Evolutionary conservation across 768 basidiomycete genomes (phyloP), one percentile per base, ranked within the genome.

Genomic region (Pisolithus marmoratus): DNA sequence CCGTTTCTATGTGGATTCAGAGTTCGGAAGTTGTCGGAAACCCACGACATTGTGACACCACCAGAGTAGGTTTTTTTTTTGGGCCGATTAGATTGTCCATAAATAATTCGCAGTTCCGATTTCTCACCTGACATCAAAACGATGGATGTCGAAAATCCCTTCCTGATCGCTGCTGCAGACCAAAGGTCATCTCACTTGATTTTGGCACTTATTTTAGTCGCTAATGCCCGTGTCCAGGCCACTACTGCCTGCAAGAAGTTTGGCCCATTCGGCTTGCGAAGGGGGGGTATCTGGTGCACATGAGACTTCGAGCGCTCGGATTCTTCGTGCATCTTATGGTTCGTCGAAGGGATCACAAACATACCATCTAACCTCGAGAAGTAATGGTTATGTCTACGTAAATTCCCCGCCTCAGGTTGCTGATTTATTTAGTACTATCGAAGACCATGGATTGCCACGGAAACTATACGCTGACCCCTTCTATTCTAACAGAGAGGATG

Each of bases 391-490:
- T 60, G 60, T 67, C 31, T 90, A 85, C 53, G 64, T 65, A 1
- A 51, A 54, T n/a, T 50, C 62, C 9, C 81, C 86, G 0, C 88
- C 87, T 2, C 68, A 78, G 6, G 44, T 70, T 5, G 69, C 74
- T 4, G 70, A 79, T 12, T 68, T 88, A 0, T 50, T 76, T 6
- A 62, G 63, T 7, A 76, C 72, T 43, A 51, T 84, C 14, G 73
- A 76, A 29, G 60, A 64, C 0, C 68, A 79, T 56, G 75, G 74
- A 20, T 64, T 89, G 7, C 78, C 82, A 4, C 69, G 63, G 43
- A 83, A 80, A 57, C 64, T 87, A 22, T 94, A 96, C 67, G 81
- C 76, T 42, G 72, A 79, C n/a, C 89, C 94, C 0, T 85, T 79
- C 67, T 99, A 91, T 62, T 91, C 90, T 6, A 79, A 80, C 47